A percentile compares a stretch with the other conserved stretches of the same genome.
Evolutionary conservation across 2,329 filamentous ascomycete genomes (phyloP).

Genomic region (Apiospora phragmitis): DNA sequence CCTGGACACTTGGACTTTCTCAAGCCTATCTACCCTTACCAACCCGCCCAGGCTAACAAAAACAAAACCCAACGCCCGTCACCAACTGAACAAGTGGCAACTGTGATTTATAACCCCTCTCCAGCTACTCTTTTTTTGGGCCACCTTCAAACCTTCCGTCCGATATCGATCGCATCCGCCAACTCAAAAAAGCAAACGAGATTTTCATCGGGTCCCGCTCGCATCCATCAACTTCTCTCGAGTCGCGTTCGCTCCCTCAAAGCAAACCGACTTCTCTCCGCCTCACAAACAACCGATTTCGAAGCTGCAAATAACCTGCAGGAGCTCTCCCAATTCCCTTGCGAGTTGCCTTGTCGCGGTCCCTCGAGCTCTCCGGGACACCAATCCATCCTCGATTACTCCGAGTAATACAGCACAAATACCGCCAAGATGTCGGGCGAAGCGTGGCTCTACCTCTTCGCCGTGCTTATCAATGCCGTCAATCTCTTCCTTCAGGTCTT

Average conservation of each 20-base stretch:
- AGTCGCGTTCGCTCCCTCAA: background rate
- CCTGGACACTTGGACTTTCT: background rate
- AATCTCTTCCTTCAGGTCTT: slow-evolving; percentile 99
- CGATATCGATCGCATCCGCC: slow-evolving; percentile 8
- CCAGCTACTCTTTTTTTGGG: slow-evolving; percentile 3
- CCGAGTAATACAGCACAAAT: slow-evolving; percentile 2
- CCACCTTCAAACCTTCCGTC: slow-evolving; percentile 3
- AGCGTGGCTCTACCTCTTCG: slow-evolving; percentile 96
- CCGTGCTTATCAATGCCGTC: slow-evolving; percentile 99
- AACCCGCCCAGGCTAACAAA: background rate
- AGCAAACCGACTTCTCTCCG: background rate
- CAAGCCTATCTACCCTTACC: background rate
- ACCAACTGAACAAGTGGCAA: slow-evolving; percentile 7
- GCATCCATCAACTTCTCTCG: background rate
- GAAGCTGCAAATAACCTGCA: background rate
- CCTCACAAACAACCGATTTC: background rate
- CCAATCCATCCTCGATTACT: background rate
- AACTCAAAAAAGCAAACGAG: background rate
- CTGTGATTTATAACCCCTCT: background rate
- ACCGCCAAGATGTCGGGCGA: slow-evolving; percentile 79
- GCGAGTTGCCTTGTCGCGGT: background rate
- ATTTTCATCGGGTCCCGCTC: background rate
- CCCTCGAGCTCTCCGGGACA: background rate
- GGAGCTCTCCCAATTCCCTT: background rate
- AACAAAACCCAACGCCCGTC: background rate